Evolutionary conservation across 1,284 basidiomycete species (phyloP), one percentile per base, ranked within the genome.

Genomic region (Leccinum insolens): DNA sequence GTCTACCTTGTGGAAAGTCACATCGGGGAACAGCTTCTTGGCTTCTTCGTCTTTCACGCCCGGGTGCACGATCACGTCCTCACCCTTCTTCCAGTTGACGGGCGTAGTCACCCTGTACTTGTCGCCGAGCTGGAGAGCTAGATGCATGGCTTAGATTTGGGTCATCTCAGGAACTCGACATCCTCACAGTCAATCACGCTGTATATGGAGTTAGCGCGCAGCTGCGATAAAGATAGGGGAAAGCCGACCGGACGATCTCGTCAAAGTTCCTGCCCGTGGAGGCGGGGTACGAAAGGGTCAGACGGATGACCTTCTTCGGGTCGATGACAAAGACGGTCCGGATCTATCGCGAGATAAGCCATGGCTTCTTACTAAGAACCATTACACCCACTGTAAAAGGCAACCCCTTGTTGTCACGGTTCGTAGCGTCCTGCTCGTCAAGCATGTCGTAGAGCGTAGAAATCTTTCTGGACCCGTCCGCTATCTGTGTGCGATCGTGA

Each of bases 11-110:
- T 92, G 89, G 68, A 85, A 82, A 5, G 82, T 89, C 79, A 86
- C 85, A 39, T 91, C 81, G 61, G 93, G 92, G 91, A 96, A 97
- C 70, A 95, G 82, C 44, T 86, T 90, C 82, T 95, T 92, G 39
- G 95, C 96, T 81, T 99, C 92, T 58, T 96, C 95, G 75, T 92
- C 92, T 66, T 81, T 83, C 63, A 99, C 95, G 8, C 86, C 81
- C n/a, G 95, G 93, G 81, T 98, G 96, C 57, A 99, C 91, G 76
- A 99, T 98, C 67, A 99, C 96, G 77, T 95, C 91, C 17, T 96
- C 91, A 61, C 95, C 96, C 78, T 91, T 90, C 71, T 92, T 88
- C 97, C 97, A 99, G 88, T 98, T 96, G 71, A 94, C 95, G 20
- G 93, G 94, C 5, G 94, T 95, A 17, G 93, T 91, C 69, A 95